A percentile compares a stretch with the other conserved stretches of the same genome.
These are phyloP conservation scores for Batkoa obscura DNA, from an alignment of 371 early-diverging fungal species.

Conservation along the genomic window DNA sequence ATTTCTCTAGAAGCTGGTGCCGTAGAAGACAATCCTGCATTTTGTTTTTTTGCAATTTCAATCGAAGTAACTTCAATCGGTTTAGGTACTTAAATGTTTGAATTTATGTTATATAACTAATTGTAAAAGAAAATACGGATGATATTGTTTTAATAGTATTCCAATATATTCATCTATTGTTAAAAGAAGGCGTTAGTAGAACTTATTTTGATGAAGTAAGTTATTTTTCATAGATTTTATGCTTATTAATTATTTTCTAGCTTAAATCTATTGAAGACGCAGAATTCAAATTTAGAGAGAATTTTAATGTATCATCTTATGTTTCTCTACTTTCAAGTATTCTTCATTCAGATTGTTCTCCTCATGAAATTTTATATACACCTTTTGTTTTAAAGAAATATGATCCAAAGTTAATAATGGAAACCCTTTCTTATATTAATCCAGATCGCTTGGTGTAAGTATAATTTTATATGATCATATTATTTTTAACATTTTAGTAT, in stretches of 20 bases:
- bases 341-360: conserved; percentile 44
- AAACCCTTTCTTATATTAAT: conserved; percentile 31
- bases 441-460: conserved; percentile 36
- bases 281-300: conserved; percentile 68
- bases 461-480: no score
- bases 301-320: conserved; percentile 37
- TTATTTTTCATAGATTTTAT: neutral
- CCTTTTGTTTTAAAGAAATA: conserved; percentile 37
- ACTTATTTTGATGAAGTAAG: conserved; percentile 57
- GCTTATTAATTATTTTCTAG: conserved; percentile 1
- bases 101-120: neutral
- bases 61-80: conserved; percentile 74
- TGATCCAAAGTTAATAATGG: conserved; percentile 33
- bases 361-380: conserved; percentile 48
- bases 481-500: neutral
- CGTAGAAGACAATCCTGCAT: conserved; percentile 41
- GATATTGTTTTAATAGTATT: conserved; percentile 64
- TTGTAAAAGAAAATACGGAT: conserved; percentile 30
- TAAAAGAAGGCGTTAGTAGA: conserved; percentile 39
- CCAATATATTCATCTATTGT: conserved; percentile 69
- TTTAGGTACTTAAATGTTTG: conserved; percentile 20
- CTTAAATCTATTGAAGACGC: conserved; percentile 40
- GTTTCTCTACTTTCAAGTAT: conserved; percentile 32
- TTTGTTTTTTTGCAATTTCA: conserved; percentile 61
- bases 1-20: conserved; percentile 47